Base-by-base conservation (phyloP, 495 filamentous ascomycete genomes). In the Chaetomium fimeti region DNA sequence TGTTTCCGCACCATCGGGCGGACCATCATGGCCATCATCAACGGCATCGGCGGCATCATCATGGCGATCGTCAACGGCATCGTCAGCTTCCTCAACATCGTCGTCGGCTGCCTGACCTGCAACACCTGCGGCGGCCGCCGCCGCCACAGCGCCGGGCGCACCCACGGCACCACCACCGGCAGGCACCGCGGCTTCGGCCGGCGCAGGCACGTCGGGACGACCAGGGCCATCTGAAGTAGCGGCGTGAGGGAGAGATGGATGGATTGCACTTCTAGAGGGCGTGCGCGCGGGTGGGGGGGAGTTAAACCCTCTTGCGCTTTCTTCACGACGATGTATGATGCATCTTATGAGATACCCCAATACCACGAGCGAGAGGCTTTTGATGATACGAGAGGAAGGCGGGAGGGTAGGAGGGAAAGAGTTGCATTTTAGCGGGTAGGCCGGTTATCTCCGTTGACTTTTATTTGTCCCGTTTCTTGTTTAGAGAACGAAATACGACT, bases 31-130 rank as follows among this genome's bases (percentile, higher is more conserved):
- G 87, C 87, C 71, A 84, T 98, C 74, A 91, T 88, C 58, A 81
- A 83, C 69, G 83, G 90, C 79, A 82, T 91, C 63, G 85, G 83
- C 65, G 85, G 86, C 66, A 91, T 98, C 81, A 88, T 97, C 82
- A 85, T 84, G 76, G 93, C 85, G 72, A 84, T 95, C 71, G 71
- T 92, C 70, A 76, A 87, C 68, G 93, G 84, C 73, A 81, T 94
- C 74, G 70, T 92, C 69, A 75, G 84, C 65, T 79, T 96, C 78
- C 83, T 96, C 81, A 87, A 88, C 77, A 89, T 91, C 78, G 82
- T 96, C 77, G 88, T 97, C 80, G 85, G 84, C 64, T 96, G 88
- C 81, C 77, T 97, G 60, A 96, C 92, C 49, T 97, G 92, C 81
- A 86, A 90, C 55, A 72, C 69, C 63, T 79, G 76, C 67, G 74